A percentile compares a stretch with the other conserved stretches of the same genome.
Evolutionary conservation across 331 rosid genomes (phyloP).

Genomic region (Acacia pycnantha): DNA sequence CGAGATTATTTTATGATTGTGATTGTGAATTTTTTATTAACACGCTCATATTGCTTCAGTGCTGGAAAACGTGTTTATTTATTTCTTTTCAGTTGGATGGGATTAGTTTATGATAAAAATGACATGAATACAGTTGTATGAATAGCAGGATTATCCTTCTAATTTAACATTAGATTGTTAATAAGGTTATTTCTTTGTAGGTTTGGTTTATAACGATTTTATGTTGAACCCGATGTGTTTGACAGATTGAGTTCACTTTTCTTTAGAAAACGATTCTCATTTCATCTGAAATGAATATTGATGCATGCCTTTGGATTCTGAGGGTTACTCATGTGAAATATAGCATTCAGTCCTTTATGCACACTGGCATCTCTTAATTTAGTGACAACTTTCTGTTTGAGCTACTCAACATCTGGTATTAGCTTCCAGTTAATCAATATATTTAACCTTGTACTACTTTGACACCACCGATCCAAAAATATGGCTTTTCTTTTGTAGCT

Average conservation of each 20-base stretch:
- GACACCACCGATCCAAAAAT: neutral
- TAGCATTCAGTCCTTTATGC: neutral
- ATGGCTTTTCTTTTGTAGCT: neutral
- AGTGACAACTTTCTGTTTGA: neutral
- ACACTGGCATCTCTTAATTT: neutral
- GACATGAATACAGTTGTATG: neutral
- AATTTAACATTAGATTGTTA: neutral
- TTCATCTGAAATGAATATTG: neutral
- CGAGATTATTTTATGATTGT: neutral
- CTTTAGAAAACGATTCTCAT: neutral
- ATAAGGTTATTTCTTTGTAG: neutral
- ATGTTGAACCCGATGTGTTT: neutral
- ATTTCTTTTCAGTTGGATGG: neutral
- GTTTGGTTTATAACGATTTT: neutral
- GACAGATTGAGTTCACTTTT: neutral
- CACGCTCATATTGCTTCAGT: slow-evolving; percentile 14
- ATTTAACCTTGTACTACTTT: neutral
- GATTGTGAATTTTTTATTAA: neutral
- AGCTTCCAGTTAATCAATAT: neutral
- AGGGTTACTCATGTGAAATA: neutral
- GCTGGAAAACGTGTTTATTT: neutral
- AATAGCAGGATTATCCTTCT: neutral
- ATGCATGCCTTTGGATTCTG: neutral
- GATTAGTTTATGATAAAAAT: neutral
- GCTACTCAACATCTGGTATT: neutral